Base-by-base conservation (phyloP, 2,329 filamentous ascomycete genomes). In the Fonsecaea pugnacius region DNA sequence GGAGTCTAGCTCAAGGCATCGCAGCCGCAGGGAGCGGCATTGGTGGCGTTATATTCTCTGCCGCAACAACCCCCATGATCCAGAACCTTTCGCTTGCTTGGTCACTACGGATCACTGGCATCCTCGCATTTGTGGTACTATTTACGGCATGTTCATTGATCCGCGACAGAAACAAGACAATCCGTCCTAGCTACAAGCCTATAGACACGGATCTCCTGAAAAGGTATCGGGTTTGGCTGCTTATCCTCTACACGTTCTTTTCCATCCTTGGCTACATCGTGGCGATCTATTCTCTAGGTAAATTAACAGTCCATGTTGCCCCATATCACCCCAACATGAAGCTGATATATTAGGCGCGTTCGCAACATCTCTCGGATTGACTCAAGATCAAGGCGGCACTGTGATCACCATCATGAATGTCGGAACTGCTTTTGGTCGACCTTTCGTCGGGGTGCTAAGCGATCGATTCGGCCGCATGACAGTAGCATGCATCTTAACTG, bases 251-350 rank as follows among this genome's bases (percentile, higher is more conserved):
- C 77, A 77, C 73, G 7, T 81, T 83, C 60, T 72, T 78, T 24
- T 79, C 74, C 59, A 77, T 83, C 71, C 69, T 83, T 1, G 81
- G 81, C 1, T 83, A 83, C 62, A 78, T 83, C 60, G 74, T 76
- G 46, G 10, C 46, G 10, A 59, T 52, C 32, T 59, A 52, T 43
- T 59, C 57, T 51, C 21, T 59, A 12, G 57, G 57, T 59, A 50
- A 33, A 24, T 32, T 30, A 3, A 14, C 56, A 2, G 18, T 30
- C 27, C 18, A 21, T 35, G 18, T 18, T 10, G 12, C 6, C 27
- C 16, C 3, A 3, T 43, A n/a, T 18, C 21, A 38, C 35, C 5
- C 18, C 40, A 36, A 33, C n/a, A 16, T 24, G 16, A 21, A 14
- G 10, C 57, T 59, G 14, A 59, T 24, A 18, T 52, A 12, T 8